Evolutionary conservation across 2,329 filamentous ascomycete species (phyloP), one percentile per base, ranked within the genome.

Genomic region (Ceratocystis destructans): DNA sequence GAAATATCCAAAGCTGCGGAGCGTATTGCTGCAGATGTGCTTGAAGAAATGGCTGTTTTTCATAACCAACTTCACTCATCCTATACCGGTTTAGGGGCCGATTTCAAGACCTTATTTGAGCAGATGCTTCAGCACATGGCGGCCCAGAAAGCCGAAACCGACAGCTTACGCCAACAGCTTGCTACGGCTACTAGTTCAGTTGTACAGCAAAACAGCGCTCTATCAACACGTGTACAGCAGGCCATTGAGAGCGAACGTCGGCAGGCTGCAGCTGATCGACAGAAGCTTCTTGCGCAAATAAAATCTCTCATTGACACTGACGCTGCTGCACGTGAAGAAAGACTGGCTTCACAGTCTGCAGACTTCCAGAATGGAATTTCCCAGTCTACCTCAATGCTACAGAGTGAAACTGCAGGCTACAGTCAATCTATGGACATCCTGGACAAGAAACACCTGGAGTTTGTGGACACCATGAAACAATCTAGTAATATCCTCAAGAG

Each of bases 81-180:
- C 0, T 96, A 96, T 74, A 88, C 86, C 70, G 82, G 84, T 1
- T 82, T 97, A 1, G 91, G 91, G 7, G 86, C 87, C 68, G 91
- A 97, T 70, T 91, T 96, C 78, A 95, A 93, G 73, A 78, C 79
- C 4, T 83, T 93, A 28, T 96, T 97, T 70, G 90, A 96, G 70
- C 86, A 89, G 12, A 80, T 96, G 62, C 80, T 89, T 62, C 84
- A 82, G 69, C 87, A 91, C 70, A 81, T 96, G 66, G 83, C 84
- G 46, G 64, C 62, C 50, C 65, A 68, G 62, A 64, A 64, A 55
- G 63, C 65, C 25, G 67, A 68, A 31, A 64, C 53, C 4, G 67
- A 66, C 28, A 12, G 37, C 12, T 33, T 68, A 25, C 61, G 64
- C n/a, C 61, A 66, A 45, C 64, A 68, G 45, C 53, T 68, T 33